phyloP scores from a whole-genome alignment of 192 early-diverging fungal species.

The Coemansia sp. region DNA sequence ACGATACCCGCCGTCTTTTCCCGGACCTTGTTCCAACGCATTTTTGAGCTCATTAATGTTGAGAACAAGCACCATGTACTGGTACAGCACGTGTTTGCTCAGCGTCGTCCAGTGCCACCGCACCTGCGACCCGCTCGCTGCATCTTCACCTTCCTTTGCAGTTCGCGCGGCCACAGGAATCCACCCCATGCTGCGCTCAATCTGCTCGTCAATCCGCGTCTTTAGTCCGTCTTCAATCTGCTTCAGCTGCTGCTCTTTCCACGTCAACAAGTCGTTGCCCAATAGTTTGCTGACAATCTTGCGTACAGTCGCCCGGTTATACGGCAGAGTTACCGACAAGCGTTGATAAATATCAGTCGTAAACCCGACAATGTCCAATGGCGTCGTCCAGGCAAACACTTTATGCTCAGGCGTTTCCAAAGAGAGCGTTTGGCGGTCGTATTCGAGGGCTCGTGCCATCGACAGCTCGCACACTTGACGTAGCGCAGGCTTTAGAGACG shows the following conservation, averaged over 20 bases:
- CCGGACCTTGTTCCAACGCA: constrained; percentile 10
- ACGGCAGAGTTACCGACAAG: constrained; percentile 38
- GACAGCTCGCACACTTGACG: constrained; percentile 53
- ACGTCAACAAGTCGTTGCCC: constrained; percentile 40
- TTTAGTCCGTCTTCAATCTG: constrained; percentile 53
- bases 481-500: constrained; percentile 47
- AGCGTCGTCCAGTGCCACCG: constrained; percentile 57
- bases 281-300: constrained; percentile 54
- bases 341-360: constrained; percentile 38
- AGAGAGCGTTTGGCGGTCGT: constrained; percentile 39
- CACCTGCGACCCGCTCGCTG: constrained; percentile 33
- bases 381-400: constrained; percentile 49
- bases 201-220: constrained; percentile 47
- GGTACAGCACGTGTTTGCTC: constrained; percentile 52
- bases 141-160: constrained; percentile 26
- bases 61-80: constrained; percentile 51
- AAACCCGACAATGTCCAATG: constrained; percentile 51
- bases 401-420: constrained; percentile 41
- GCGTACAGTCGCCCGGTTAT: constrained; percentile 51
- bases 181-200: constrained; percentile 48
- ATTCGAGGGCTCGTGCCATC: constrained; percentile 48
- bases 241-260: constrained; percentile 54
- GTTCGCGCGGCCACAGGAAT: constrained; percentile 39
- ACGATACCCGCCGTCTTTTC: constrained; percentile 41
- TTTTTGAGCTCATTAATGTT: constrained; percentile 50